Evolutionary conservation across 1,284 basidiomycete species (phyloP).

Genomic region (Rhodotorula mucilaginosa): DNA sequence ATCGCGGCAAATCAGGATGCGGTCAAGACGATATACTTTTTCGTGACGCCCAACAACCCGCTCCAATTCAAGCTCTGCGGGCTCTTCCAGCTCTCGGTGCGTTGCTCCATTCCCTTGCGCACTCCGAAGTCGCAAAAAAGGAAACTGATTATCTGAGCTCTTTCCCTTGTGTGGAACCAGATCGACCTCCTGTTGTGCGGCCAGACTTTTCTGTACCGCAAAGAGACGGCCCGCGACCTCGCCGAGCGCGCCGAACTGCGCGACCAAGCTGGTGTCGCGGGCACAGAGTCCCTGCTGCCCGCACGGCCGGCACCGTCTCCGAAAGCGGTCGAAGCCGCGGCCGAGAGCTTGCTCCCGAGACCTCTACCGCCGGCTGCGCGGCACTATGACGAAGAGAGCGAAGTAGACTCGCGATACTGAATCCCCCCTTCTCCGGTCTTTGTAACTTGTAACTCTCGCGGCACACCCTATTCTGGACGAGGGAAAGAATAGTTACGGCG

Average conservation of each 20-base stretch:
- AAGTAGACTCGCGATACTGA: not conserved
- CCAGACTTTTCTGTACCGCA: constrained; percentile 46
- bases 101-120: not conserved
- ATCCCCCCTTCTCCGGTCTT: no score
- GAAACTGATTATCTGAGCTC: not conserved
- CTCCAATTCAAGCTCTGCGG: constrained; percentile 52
- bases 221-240: constrained; percentile 45
- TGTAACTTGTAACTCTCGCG: no score
- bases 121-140: not conserved
- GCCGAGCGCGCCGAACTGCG: constrained; percentile 12
- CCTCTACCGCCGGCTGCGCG: constrained; percentile 7
- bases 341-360: not conserved
- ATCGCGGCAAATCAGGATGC: not conserved
- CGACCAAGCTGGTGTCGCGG: constrained; percentile 34
- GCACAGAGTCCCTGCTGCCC: constrained; percentile 31
- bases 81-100: constrained; percentile 44
- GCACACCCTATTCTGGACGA: no score
- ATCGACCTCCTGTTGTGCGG: constrained; percentile 47
- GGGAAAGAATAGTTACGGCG: no score
- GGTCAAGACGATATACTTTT: constrained; percentile 48
- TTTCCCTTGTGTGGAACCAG: not conserved
- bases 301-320: not conserved
- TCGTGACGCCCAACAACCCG: constrained; percentile 50
- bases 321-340: constrained; percentile 26
- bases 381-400: not conserved